Evolutionary conservation across 805 yeast genomes (phyloP), one percentile per base, ranked within the genome.

Genomic region (Yarrowia bubula): DNA sequence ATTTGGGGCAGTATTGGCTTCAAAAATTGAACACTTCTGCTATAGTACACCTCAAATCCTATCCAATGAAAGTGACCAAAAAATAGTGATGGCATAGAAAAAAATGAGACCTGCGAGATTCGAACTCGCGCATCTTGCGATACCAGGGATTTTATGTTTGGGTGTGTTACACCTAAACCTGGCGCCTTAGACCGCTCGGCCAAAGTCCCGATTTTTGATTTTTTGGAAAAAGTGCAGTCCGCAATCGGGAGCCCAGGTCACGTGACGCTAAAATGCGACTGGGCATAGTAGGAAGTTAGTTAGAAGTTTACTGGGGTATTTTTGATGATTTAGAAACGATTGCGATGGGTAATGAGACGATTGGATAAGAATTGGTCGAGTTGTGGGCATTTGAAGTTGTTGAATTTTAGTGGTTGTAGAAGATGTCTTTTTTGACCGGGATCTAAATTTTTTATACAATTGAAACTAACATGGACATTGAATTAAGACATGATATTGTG

Each of bases 121-220:
- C 61, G 61, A 55, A 55, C 61, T 55, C 61, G 61, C 61, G 61
- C 61, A 55, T 55, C 61, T 55, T 55, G 47, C 61, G 61, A 55
- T 55, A 55, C 61, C 61, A 55, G 61, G 61, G 61, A 55, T 15
- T 55, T 55, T 41, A 55, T 41, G 61, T 55, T 55, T 55, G 7
- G 7, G 61, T 17, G 61, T 55, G 38, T 55, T 55, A 41, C 61
- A 61, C 66, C 58, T 65, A 46, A 43, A 57, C 60, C 66, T 41
- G 63, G 58, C 67, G 64, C 64, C 64, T 58, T 58, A 58, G 64
- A 58, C 64, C 64, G 51, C 64, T 58, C 64, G 64, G 64, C 67
- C 48, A 64, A 55, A 55, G 47, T 55, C 61, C 61, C 61, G 14
- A 53, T n/a, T 31, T 55, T 33, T 39, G n/a, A 22, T 17, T 8